Evolutionary conservation across 2,329 filamentous ascomycete genomes (phyloP), one percentile per base, ranked within the genome.

Genomic region (Pseudogymnoascus sp.): DNA sequence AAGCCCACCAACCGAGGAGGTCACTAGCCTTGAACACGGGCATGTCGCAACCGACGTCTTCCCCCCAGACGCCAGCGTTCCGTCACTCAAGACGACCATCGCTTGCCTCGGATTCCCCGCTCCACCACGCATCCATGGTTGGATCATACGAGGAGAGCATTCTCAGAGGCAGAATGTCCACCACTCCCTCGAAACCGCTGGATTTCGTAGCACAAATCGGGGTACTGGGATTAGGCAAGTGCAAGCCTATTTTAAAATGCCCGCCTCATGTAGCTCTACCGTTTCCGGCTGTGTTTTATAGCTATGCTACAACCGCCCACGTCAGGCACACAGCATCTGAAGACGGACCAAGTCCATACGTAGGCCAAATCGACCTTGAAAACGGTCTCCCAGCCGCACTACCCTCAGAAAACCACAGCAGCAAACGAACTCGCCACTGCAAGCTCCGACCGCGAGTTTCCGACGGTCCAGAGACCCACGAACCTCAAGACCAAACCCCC

Each of bases 81-180:
- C 79, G 82, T 3, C 78, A 84, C 2, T 74, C 80, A 14, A 82
- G 91, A 47, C 79, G 84, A 7, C 86, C 88, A 0, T 97, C 92
- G 0, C 79, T 90, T 53, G 82, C 84, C 14, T 86, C 88, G 0
- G 92, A 96, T 53, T 91, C 91, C 2, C 88, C 91, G 3, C 78
- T 94, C 28, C 90, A 93, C 63, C 91, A 95, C 75, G 92, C 93
- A 7, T 92, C 92, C 3, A 95, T 99, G 89, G 93, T 97, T 1
- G 94, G 94, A 1, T 97, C 93, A 1, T 99, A 97, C 69, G 94
- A 99, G 75, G 94, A 99, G 76, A 97, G 92, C 28, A 97, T 99
- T 65, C 79, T 99, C 1, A 86, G 91, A 56, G 94, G 94, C 40
- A 86, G 94, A 66, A 99, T 99, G 94, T 97, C 94, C 28, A 97